phyloP scores from a whole-genome alignment of 83 land plant species.

The Isoetes engelmannii region DNA sequence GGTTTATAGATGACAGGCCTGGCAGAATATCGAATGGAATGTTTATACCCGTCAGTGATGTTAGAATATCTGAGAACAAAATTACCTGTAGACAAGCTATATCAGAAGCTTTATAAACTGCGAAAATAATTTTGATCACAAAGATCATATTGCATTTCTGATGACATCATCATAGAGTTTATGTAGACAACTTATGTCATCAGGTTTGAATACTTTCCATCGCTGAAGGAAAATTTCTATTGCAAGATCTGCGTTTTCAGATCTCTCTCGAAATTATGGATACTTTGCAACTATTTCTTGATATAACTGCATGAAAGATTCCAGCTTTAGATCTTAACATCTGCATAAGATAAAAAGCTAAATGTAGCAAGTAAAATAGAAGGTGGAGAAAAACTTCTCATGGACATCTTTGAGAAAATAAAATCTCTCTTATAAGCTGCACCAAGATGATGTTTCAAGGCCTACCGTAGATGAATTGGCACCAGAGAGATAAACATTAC shows the following conservation, averaged over 20 bases:
- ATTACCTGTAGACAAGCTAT: conserved; percentile 44
- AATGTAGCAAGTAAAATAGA: neutral
- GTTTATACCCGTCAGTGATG: conserved; percentile 43
- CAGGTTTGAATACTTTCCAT: conserved; percentile 92
- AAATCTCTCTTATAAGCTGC: neutral
- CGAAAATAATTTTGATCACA: neutral
- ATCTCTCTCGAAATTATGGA: conserved; percentile 89
- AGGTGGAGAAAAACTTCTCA: neutral
- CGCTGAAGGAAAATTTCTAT: conserved; percentile 93
- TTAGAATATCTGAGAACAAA: conserved; percentile 90
- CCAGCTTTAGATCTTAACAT: neutral
- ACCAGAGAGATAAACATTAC: neutral
- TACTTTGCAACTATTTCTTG: conserved; percentile 74
- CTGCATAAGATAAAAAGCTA: neutral
- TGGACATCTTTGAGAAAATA: neutral
- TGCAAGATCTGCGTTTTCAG: conserved; percentile 93
- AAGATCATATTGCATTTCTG: neutral
- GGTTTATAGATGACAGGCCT: too few species aligned
- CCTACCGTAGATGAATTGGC: neutral
- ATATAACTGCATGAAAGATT: conserved; percentile 51
- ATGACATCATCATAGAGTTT: neutral
- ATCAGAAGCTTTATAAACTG: conserved; percentile 26
- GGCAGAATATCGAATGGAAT: too few species aligned
- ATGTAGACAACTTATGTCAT: conserved; percentile 56
- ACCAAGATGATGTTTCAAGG: neutral